A percentile compares a stretch with the other conserved stretches of the same genome.
Conservation (phyloP, 257 asterid genomes). For the Plantago major region DNA sequence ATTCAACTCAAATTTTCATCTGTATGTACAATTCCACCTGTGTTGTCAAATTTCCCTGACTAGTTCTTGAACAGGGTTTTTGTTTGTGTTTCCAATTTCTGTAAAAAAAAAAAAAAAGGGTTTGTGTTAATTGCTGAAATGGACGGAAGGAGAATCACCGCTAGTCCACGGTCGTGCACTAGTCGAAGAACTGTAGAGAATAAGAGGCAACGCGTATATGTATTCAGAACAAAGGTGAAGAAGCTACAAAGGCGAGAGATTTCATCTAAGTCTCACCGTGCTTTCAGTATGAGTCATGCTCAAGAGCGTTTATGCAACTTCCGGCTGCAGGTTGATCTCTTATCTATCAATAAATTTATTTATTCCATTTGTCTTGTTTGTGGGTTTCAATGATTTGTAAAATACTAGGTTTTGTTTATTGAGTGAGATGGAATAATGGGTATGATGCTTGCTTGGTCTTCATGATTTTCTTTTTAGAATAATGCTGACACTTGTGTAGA, state of each 20-base stretch:
- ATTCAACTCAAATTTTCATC: no score
- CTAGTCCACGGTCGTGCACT: slow-evolving; percentile 89
- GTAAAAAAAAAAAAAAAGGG: background rate
- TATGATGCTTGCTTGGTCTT: no score
- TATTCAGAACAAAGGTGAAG: slow-evolving; percentile 86
- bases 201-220: slow-evolving; percentile 74
- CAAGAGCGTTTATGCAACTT: slow-evolving; percentile 75
- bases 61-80: slow-evolving; percentile 17
- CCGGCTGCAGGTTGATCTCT: slow-evolving; percentile 60
- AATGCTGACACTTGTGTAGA: no score
- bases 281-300: no score
- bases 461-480: no score
- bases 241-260: slow-evolving; percentile 94
- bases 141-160: slow-evolving; percentile 91
- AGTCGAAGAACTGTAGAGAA: slow-evolving; percentile 94
- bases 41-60: no score
- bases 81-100: slow-evolving; percentile 1
- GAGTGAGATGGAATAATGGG: background rate
- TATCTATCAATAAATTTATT: background rate
- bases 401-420: no score
- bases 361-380: no score
- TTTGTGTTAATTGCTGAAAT: slow-evolving; percentile 24
- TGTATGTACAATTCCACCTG: no score
- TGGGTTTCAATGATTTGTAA: no score
- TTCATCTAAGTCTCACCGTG: slow-evolving; percentile 65